Evolutionary conservation across 306 rosid species (phyloP).

Genomic region (Glycine tomentella): DNA sequence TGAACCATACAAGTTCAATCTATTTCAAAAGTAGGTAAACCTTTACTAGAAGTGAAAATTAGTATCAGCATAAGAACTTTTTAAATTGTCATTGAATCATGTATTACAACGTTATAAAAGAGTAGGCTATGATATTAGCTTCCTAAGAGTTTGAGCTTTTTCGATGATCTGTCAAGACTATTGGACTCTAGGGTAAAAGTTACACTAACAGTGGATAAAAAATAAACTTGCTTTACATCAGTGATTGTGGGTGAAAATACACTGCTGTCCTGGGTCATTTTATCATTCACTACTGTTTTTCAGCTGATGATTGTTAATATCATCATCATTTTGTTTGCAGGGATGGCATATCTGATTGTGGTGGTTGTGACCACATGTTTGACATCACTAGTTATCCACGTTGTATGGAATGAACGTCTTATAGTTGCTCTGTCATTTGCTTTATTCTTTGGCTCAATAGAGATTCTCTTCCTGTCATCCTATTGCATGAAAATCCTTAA

Average conservation of each 20-base stretch:
- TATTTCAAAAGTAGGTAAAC: conserved; percentile 29
- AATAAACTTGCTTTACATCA: conserved; percentile 14
- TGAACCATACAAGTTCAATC: conserved; percentile 34
- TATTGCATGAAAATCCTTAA: conserved; percentile 65
- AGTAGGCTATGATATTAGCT: conserved; percentile 37
- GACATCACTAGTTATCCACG: conserved; percentile 72
- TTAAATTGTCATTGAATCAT: not conserved
- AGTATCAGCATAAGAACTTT: not conserved
- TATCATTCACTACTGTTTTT: conserved; percentile 30
- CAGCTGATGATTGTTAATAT: conserved; percentile 42
- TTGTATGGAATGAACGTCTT: conserved; percentile 77
- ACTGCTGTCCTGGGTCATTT: conserved; percentile 15
- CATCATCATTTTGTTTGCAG: conserved; percentile 59
- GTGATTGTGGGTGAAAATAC: conserved; percentile 1
- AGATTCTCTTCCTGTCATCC: conserved; percentile 76
- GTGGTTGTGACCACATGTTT: conserved; percentile 73
- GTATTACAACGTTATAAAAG: not conserved
- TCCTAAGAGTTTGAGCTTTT: conserved; percentile 22
- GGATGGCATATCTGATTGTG: conserved; percentile 67
- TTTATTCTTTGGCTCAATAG: conserved; percentile 68
- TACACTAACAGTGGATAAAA: conserved; percentile 15
- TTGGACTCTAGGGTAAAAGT: conserved; percentile 27
- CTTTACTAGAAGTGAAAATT: conserved; percentile 16
- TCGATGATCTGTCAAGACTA: conserved; percentile 3
- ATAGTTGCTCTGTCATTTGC: conserved; percentile 61